These are phyloP conservation scores for Gautieria morchelliformis DNA, from an alignment of 768 basidiomycete genomes.

Conservation along the genomic window DNA sequence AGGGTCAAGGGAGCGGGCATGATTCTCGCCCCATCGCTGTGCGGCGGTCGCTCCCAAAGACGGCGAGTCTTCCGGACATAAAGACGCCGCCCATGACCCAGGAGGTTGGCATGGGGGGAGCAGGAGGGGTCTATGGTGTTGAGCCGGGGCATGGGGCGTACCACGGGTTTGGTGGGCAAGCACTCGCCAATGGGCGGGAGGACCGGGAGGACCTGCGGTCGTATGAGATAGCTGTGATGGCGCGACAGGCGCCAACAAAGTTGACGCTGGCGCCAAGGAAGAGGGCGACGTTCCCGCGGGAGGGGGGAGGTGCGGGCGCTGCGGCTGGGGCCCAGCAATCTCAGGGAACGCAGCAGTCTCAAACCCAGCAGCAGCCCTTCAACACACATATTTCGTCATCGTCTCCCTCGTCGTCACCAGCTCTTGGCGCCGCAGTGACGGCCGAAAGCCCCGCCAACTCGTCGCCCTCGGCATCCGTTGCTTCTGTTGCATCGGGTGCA, in stretches of 20 bases:
- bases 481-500: too few species aligned
- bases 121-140: not conserved
- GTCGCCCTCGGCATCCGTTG: not conserved
- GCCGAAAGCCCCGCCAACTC: not conserved
- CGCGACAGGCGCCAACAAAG: slow-evolving; percentile 50
- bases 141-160: slow-evolving; percentile 12
- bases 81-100: slow-evolving; percentile 45
- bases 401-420: slow-evolving; percentile 23
- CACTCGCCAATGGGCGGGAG: slow-evolving; percentile 23
- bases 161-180: slow-evolving; percentile 13
- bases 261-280: slow-evolving; percentile 37
- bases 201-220: slow-evolving; percentile 59
- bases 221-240: slow-evolving; percentile 70
- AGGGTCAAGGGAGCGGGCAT: slow-evolving; percentile 1
- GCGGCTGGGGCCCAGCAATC: not conserved
- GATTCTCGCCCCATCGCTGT: slow-evolving; percentile 10
- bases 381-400: slow-evolving; percentile 24
- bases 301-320: not conserved
- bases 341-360: not conserved
- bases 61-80: slow-evolving; percentile 58
- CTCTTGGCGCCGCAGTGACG: not conserved
- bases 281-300: not conserved
- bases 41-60: slow-evolving; percentile 27
- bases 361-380: slow-evolving; percentile 14
- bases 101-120: slow-evolving; percentile 6